Conservation (phyloP, 2,329 filamentous ascomycete species). For the Fusarium illudens region DNA sequence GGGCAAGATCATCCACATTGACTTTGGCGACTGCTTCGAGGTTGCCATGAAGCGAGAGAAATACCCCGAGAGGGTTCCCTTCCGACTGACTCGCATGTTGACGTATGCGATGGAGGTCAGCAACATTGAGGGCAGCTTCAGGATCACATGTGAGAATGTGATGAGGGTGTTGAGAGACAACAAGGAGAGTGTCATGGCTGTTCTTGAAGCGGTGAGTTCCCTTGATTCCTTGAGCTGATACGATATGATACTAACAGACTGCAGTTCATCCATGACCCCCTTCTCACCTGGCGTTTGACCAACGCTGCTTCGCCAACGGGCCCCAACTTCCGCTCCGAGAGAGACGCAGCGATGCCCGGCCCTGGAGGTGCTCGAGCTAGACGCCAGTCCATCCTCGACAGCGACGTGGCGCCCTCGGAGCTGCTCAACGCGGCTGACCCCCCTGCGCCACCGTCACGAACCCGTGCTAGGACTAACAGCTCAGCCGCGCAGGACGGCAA, state of each 20-base stretch:
- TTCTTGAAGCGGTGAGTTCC: conserved; percentile 88
- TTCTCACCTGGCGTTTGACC: conserved; percentile 93
- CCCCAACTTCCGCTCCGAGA: conserved; percentile 71
- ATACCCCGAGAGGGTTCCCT: conserved; percentile 96
- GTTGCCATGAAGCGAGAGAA: conserved; percentile 99
- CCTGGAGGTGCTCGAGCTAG: conserved; percentile 62
- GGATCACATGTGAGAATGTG: conserved; percentile 97
- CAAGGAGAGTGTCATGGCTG: conserved; percentile 98
- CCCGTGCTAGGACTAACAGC: conserved; percentile 68
- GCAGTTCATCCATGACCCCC: conserved; percentile 98
- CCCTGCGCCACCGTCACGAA: conserved; percentile 58
- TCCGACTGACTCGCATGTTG: conserved; percentile 97
- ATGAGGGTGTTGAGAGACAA: conserved; percentile 97
- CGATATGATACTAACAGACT: conserved; percentile 1
- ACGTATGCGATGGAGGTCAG: conserved; percentile 99
- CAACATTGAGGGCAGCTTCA: conserved; percentile 98
- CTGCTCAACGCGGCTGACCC: conserved; percentile 60
- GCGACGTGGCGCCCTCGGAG: conserved; percentile 66
- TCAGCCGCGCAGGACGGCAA: conserved; percentile 52
- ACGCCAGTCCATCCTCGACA: conserved; percentile 75
- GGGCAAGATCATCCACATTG: conserved; percentile 97
- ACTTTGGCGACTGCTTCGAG: conserved; percentile 99
- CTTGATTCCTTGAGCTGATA: too few species aligned
- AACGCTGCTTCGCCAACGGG: conserved; percentile 69
- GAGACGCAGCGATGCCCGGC: conserved; percentile 62